Base-by-base conservation (phyloP, 2,329 filamentous ascomycete genomes). In the Exophiala bonariae region DNA sequence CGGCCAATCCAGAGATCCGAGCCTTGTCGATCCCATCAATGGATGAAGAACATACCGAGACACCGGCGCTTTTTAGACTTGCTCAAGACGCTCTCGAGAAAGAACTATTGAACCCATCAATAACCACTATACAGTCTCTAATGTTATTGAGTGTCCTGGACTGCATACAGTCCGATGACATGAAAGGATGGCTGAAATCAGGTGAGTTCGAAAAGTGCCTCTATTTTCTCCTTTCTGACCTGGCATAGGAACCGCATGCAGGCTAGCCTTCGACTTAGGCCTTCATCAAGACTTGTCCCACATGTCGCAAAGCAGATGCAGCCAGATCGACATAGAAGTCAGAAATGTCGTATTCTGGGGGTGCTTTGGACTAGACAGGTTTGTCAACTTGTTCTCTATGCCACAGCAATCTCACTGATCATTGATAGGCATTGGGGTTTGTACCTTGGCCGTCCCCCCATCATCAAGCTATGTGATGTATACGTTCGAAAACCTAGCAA, bases 181-280 rank as follows among this genome's bases (percentile, higher is more conserved):
- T 40, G 10, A 23, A 19, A 18, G 46, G 46, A 7, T 49, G 46
- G 46, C 44, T 47, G 41, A 26, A 36, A 16, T 47, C 47, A 48
- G 50, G 53, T 39, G 20, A 49, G 23, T 42, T 30, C 13, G 49
- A 31, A 8, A 51, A n/a, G n/a, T n/a, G n/a, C n/a, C n/a, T n/a
- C 49, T 3, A 37, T 51, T 28, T 49, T 49, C n/a, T 39, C 49
- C 19, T 36, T 38, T 34, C 44, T 49, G n/a, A 42, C 32, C 28
- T n/a, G 13, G 11, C 14, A 18, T 36, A 47, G 44, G 44, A 16
- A 41, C 41, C 23, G 44, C 44, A 19, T 47, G 44, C 23, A 37
- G 44, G 5, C 22, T 47, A n/a, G 44, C 44, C 2, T 47, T 47
- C 35, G 44, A 47, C 20, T 30, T 47, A n/a, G 38, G 38, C 7